phyloP scores from a whole-genome alignment of 2,329 filamentous ascomycete species.

The Magnaporthales sp. region DNA sequence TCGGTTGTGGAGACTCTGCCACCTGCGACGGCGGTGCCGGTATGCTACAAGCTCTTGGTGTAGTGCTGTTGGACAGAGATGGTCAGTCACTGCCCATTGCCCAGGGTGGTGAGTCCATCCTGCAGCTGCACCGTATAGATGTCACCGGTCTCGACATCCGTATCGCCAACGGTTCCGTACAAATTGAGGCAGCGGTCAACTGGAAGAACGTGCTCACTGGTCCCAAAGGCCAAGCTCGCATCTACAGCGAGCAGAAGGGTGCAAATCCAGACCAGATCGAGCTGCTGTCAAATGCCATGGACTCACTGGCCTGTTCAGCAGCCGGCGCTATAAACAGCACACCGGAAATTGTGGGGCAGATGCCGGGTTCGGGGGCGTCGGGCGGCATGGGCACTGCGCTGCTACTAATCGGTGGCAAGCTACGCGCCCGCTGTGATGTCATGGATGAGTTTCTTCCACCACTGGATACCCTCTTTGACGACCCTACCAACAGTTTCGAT shows the following conservation, averaged over 20 bases:
- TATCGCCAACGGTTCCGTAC: slow-evolving; percentile 11
- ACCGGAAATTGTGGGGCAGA: slow-evolving; percentile 23
- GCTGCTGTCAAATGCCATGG: slow-evolving; percentile 30
- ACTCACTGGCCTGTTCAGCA: slow-evolving; percentile 28
- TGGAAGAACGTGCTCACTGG: slow-evolving; percentile 43
- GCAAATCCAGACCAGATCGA: slow-evolving; percentile 33
- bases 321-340: slow-evolving; percentile 16
- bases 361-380: slow-evolving; percentile 40
- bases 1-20: slow-evolving; percentile 45
- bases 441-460: slow-evolving; percentile 35
- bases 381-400: slow-evolving; percentile 43
- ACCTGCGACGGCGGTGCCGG: slow-evolving; percentile 44
- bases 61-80: slow-evolving; percentile 27
- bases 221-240: slow-evolving; percentile 34
- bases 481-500: slow-evolving; percentile 24
- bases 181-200: slow-evolving; percentile 42
- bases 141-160: neutral
- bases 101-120: slow-evolving; percentile 25
- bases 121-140: neutral
- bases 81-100: slow-evolving; percentile 27
- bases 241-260: slow-evolving; percentile 44
- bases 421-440: slow-evolving; percentile 38
- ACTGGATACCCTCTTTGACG: slow-evolving; percentile 33
- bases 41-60: slow-evolving; percentile 45
- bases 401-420: slow-evolving; percentile 33